These are phyloP conservation scores for Suillus subluteus DNA, from an alignment of 768 basidiomycete species.

Conservation along the genomic window DNA sequence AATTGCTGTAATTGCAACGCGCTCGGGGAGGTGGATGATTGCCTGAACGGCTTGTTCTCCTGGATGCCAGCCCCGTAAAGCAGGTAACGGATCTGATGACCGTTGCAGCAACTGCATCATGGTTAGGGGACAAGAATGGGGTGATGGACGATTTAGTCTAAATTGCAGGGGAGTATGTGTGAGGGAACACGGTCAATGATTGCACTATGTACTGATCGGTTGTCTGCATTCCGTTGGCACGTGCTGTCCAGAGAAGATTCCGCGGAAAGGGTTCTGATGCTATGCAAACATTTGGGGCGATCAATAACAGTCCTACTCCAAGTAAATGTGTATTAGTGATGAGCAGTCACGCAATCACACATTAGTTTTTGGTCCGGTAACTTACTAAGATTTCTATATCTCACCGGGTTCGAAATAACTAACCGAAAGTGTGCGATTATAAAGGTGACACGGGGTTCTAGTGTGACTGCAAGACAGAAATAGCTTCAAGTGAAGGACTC, in stretches of 20 bases:
- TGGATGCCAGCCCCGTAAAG: slow-evolving; percentile 48
- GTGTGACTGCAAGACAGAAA: neutral
- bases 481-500: neutral
- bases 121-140: neutral
- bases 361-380: neutral
- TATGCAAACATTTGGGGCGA: neutral
- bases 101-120: neutral
- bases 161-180: neutral
- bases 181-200: neutral
- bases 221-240: slow-evolving; percentile 1
- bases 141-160: neutral
- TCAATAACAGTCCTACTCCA: neutral
- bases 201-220: neutral
- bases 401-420: neutral
- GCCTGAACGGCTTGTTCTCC: slow-evolving; percentile 33
- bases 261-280: neutral
- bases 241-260: neutral
- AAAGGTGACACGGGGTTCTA: too few species aligned
- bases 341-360: neutral
- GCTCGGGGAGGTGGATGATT: slow-evolving; percentile 26
- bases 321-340: neutral
- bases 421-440: neutral
- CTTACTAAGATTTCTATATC: neutral
- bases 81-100: slow-evolving; percentile 14
- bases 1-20: slow-evolving; percentile 29